Evolutionary conservation across 371 early-diverging fungal genomes (phyloP), one percentile per base, ranked within the genome.

Genomic region (Circinella minor): DNA sequence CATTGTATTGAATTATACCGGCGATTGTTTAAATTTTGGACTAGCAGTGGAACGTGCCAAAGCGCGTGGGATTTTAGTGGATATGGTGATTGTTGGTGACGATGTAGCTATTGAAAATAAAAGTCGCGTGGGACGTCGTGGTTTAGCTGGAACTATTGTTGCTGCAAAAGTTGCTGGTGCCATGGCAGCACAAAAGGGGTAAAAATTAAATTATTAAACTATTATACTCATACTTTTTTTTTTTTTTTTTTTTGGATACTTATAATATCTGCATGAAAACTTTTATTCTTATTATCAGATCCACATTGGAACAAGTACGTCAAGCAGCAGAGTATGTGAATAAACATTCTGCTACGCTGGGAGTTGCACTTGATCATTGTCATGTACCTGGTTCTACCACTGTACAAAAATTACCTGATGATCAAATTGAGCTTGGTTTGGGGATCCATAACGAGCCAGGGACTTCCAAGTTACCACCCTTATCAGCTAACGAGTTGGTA

Each of bases 1-100:
- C 6, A 85, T 94, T 20, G 89, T 94, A 75, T 93, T 92, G 84
- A 94, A 94, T 75, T 95, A 95, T 70, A 95, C 95, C 0, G 95
- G 95, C 55, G 92, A 93, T 70, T 84, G 90, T 49, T 77, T 95
- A 11, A 88, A 92, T 73, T 95, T 95, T 82, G 94, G 93, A 27
- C 77, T 90, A 11, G 95, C 95, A 10, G 89, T 91, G 5, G 95
- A 95, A 75, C 82, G 91, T 15, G 89, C 91, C 74, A 92, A 90
- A 69, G 88, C 92, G 6, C 83, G 85, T 66, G 84, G 90, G 27
- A 88, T 89, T 34, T 85, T 89, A 69, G 89, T 91, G 0, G 87
- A 84, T 20, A 86, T 91, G 80, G 82, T 94, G 18, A 83, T 92
- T 37, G 92, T 95, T n/a, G 90, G 86, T 13, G 94, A 95, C 61